A percentile compares a stretch with the other conserved stretches of the same genome.
phyloP scores from a whole-genome alignment of 2,329 filamentous ascomycete genomes.

The Diplocarpon mali region DNA sequence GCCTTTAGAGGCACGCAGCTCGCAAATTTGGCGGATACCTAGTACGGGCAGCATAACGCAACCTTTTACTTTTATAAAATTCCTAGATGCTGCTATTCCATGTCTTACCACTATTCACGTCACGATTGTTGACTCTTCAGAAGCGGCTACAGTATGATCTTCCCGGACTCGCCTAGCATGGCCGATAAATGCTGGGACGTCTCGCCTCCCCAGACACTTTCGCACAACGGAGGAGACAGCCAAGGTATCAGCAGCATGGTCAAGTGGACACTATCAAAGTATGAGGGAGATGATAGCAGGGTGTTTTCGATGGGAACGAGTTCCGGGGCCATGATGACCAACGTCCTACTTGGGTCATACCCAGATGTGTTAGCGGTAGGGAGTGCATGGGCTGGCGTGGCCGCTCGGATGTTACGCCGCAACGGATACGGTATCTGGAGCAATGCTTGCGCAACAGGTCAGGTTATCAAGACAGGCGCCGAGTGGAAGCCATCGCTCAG shows the following conservation, averaged over 20 bases:
- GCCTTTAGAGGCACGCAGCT: slow-evolving; percentile 31
- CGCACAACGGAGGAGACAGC: slow-evolving; percentile 44
- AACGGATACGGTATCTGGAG: slow-evolving; percentile 36
- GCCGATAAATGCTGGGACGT: slow-evolving; percentile 48
- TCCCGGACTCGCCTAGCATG: slow-evolving; percentile 39
- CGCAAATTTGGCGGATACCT: slow-evolving; percentile 38
- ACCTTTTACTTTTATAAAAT: too few species aligned
- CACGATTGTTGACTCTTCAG: too few species aligned
- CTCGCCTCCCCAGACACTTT: slow-evolving; percentile 37
- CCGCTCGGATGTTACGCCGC: slow-evolving; percentile 33
- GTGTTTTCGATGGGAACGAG: slow-evolving; percentile 43
- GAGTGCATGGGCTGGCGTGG: slow-evolving; percentile 34
- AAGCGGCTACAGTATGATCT: slow-evolving; percentile 46
- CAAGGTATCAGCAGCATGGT: slow-evolving; percentile 48
- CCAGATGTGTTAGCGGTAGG: slow-evolving; percentile 37
- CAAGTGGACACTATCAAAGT: slow-evolving; percentile 37
- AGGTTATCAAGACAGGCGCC: slow-evolving; percentile 27
- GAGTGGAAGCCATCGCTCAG: slow-evolving; percentile 39
- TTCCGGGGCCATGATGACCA: slow-evolving; percentile 42
- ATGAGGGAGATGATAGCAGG: slow-evolving; percentile 37
- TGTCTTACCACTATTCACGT: too few species aligned
- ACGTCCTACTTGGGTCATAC: slow-evolving; percentile 37
- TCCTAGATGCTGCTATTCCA: too few species aligned
- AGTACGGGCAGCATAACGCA: slow-evolving; percentile 16
- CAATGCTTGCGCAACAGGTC: slow-evolving; percentile 34